These are phyloP conservation scores for Detonula confervacea DNA, from an alignment of 352 stramenopile genomes.

Conservation along the genomic window DNA sequence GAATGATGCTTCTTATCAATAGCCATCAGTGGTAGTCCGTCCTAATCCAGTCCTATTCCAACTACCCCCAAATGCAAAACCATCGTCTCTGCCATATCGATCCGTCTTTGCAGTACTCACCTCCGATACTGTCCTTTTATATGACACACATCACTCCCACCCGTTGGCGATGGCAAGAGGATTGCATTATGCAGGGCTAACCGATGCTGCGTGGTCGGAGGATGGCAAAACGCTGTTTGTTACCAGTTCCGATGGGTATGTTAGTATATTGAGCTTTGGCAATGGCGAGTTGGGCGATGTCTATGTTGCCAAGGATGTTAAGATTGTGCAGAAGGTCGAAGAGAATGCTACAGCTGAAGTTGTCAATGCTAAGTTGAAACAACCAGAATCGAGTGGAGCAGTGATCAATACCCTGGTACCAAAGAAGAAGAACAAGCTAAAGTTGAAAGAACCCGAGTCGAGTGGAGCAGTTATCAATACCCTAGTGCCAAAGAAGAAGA, in stretches of 20 bases:
- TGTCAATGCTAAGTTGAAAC: slow-evolving; percentile 2
- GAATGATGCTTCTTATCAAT: too few relatives aligned
- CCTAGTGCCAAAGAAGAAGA: slow-evolving; percentile 23
- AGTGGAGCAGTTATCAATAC: slow-evolving; percentile 16
- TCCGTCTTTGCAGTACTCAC: slow-evolving; percentile 95
- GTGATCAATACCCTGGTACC: slow-evolving; percentile 15
- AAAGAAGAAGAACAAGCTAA: slow-evolving; percentile 22
- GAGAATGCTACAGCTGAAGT: background rate
- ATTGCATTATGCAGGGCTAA: slow-evolving; percentile 94
- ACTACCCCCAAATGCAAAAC: slow-evolving; percentile 62
- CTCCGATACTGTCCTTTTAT: slow-evolving; percentile 92
- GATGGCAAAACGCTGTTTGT: slow-evolving; percentile 92
- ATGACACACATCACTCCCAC: slow-evolving; percentile 90
- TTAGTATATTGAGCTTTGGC: slow-evolving; percentile 92
- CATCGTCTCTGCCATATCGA: slow-evolving; percentile 68
- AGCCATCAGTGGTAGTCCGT: slow-evolving; percentile 90
- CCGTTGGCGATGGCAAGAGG: slow-evolving; percentile 91
- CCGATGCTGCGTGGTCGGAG: slow-evolving; percentile 91
- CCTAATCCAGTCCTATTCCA: slow-evolving; percentile 93
- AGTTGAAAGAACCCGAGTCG: slow-evolving; percentile 12
- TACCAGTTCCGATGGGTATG: slow-evolving; percentile 95
- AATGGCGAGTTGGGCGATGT: slow-evolving; percentile 87
- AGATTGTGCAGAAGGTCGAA: background rate
- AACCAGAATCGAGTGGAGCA: slow-evolving; percentile 8
- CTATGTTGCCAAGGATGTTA: slow-evolving; percentile 29